Evolutionary conservation across 345 rosid genomes (phyloP).

Genomic region (Firmiana major): DNA sequence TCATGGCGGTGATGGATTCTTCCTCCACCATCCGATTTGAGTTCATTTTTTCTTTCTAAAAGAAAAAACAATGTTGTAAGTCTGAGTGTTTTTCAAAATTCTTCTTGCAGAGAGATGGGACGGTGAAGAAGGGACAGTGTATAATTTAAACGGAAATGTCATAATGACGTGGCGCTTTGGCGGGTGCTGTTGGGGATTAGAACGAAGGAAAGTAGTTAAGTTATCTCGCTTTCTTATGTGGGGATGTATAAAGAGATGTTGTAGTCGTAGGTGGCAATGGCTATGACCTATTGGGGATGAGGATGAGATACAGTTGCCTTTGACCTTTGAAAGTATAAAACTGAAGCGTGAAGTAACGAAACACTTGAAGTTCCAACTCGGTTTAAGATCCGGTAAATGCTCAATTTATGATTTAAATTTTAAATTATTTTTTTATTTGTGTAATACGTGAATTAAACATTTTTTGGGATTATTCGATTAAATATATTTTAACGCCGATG

Average conservation of each 20-base stretch:
- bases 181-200: conserved; percentile 16
- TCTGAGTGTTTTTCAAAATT: background rate
- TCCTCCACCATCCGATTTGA: conserved; percentile 24
- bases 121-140: background rate
- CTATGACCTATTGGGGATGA: background rate
- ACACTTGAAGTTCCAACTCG: too few species aligned
- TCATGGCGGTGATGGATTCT: conserved; percentile 15
- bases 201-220: conserved; percentile 14
- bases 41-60: background rate
- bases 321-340: too few species aligned
- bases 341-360: too few species aligned
- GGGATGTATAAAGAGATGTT: background rate
- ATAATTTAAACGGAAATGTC: background rate
- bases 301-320: background rate
- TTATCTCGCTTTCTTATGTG: conserved; percentile 46
- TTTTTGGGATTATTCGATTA: too few species aligned
- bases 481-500: too few species aligned
- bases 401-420: too few species aligned
- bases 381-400: too few species aligned
- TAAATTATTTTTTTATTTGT: too few species aligned
- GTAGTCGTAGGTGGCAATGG: background rate
- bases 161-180: conserved; percentile 18
- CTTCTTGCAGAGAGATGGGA: background rate
- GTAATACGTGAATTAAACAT: too few species aligned
- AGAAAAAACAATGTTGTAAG: background rate